These are phyloP conservation scores for Vaccinium darrowii DNA, from an alignment of 148 eudicot species.

Conservation along the genomic window DNA sequence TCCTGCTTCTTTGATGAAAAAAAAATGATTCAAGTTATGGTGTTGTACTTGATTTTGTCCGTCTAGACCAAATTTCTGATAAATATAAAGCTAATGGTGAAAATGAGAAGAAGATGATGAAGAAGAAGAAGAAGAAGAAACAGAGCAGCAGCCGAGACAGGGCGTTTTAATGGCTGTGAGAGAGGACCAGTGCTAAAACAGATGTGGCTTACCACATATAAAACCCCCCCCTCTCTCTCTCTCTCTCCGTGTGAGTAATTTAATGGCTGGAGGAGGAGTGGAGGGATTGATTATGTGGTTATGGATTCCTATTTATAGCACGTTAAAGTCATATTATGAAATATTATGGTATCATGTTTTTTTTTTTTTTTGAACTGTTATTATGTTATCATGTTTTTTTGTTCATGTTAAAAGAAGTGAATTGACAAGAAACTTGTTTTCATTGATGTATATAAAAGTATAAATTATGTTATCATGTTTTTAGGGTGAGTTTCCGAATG, in stretches of 20 bases:
- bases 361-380: too few relatives aligned
- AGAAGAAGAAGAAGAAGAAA: not conserved
- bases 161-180: not conserved
- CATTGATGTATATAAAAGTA: too few relatives aligned
- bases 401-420: too few relatives aligned
- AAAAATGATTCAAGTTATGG: not conserved
- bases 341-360: not conserved
- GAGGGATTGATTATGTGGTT: not conserved
- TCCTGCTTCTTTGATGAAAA: conserved; percentile 1
- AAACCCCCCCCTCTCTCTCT: not conserved
- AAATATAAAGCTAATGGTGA: not conserved
- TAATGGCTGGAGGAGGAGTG: not conserved
- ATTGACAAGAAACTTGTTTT: too few relatives aligned
- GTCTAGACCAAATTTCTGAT: not conserved
- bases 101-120: not conserved
- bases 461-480: too few relatives aligned
- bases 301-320: conserved; percentile 4
- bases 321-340: too few relatives aligned
- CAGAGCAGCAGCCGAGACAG: not conserved
- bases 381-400: not conserved
- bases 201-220: conserved; percentile 1
- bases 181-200: not conserved
- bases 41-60: not conserved
- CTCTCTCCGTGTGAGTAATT: too few relatives aligned
- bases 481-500: too few relatives aligned